Percentiles rank a stretch among this genome's conserved stretches.
Conservation (phyloP, 352 stramenopile species). For the Heterotrichella gracilis region DNA sequence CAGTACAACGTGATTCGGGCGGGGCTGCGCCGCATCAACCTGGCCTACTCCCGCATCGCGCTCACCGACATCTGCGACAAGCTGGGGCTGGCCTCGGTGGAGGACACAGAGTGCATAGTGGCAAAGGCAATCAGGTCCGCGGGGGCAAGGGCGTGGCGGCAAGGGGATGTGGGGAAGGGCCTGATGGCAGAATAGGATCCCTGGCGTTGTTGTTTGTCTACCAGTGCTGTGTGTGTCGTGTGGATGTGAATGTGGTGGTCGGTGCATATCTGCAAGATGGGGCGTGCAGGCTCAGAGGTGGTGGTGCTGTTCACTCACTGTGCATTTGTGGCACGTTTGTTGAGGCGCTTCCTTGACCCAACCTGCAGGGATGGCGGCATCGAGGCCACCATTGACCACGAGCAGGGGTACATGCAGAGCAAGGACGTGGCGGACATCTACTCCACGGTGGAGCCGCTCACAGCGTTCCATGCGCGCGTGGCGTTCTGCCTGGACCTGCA, state of each 20-base stretch:
- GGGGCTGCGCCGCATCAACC: slow-evolving; percentile 64
- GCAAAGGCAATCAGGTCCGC: slow-evolving; percentile 84
- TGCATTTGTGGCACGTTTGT: no score
- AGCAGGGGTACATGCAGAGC: slow-evolving; percentile 51
- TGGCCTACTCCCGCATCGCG: slow-evolving; percentile 35
- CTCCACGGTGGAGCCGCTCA: slow-evolving; percentile 53
- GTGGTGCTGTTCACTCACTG: no score
- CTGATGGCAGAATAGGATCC: no score
- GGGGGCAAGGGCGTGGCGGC: no score
- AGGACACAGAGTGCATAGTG: slow-evolving; percentile 75
- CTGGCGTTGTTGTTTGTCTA: no score
- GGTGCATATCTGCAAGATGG: no score
- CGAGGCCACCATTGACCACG: slow-evolving; percentile 77
- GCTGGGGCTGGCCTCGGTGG: slow-evolving; percentile 50
- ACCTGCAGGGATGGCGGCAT: slow-evolving; percentile 85
- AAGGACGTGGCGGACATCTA: slow-evolving; percentile 46
- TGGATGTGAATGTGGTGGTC: no score
- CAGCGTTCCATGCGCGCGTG: slow-evolving; percentile 74
- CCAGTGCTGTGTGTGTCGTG: no score
- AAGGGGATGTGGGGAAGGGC: no score
- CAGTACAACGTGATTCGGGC: slow-evolving; percentile 92
- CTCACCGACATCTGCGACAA: slow-evolving; percentile 60
- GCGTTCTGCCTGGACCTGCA: slow-evolving; percentile 89
- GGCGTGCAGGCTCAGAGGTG: no score
- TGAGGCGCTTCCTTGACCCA: no score